These are phyloP conservation scores for Podospora pseudopauciseta DNA, from an alignment of 495 filamentous ascomycete species.

Conservation along the genomic window DNA sequence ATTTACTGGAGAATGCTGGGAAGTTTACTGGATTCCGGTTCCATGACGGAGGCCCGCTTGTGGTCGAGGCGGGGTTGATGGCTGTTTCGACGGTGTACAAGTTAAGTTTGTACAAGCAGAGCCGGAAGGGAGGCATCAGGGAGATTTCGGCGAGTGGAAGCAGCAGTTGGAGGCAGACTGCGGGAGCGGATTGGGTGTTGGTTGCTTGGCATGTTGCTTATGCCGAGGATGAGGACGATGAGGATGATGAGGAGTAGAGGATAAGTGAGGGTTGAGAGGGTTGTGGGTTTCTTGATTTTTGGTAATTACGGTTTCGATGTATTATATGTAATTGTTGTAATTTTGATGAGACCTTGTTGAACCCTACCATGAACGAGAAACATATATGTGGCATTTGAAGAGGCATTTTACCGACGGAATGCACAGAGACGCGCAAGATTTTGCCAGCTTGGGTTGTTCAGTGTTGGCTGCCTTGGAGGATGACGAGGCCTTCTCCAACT, in stretches of 20 bases:
- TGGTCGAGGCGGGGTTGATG: slow-evolving; percentile 39
- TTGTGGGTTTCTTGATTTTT: neutral
- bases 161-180: slow-evolving; percentile 35
- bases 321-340: neutral
- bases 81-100: slow-evolving; percentile 33
- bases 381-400: neutral
- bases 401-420: neutral
- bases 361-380: neutral
- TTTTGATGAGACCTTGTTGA: neutral
- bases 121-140: slow-evolving; percentile 19
- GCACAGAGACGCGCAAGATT: neutral
- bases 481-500: neutral
- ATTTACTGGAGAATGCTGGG: slow-evolving; percentile 25
- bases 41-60: slow-evolving; percentile 26
- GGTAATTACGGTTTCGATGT: slow-evolving; percentile 1
- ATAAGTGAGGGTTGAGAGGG: neutral
- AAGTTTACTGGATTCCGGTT: slow-evolving; percentile 28
- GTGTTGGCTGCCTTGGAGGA: neutral
- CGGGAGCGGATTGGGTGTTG: slow-evolving; percentile 37
- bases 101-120: slow-evolving; percentile 26
- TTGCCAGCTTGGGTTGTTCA: neutral
- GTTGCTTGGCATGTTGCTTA: slow-evolving; percentile 30
- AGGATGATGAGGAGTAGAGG: slow-evolving; percentile 5
- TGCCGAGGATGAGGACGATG: slow-evolving; percentile 24
- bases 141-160: slow-evolving; percentile 30